Percentiles rank a stretch among this genome's conserved stretches.
phyloP scores from a whole-genome alignment of 139 green algal species.

The Coelastrella sp. region DNA sequence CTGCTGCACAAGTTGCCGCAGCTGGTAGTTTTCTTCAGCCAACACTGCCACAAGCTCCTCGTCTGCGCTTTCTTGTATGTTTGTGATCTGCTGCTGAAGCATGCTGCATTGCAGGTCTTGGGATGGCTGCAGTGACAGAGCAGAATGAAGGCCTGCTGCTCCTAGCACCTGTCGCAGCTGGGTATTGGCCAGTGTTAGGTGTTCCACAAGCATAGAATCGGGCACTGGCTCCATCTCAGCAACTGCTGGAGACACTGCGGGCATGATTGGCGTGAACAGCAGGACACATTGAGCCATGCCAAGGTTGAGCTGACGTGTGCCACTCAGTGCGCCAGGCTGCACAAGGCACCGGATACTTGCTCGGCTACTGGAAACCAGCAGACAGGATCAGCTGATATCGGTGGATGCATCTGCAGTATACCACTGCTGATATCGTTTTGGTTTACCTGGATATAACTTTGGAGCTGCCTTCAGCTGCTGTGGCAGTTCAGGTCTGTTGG shows the following conservation, averaged over 20 bases:
- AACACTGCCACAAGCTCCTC: conserved; percentile 8
- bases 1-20: conserved; percentile 27
- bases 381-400: no score
- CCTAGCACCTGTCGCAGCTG: conserved; percentile 27
- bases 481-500: no score
- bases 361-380: no score
- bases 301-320: no score
- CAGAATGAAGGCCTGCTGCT: background rate
- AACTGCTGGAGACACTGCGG: background rate
- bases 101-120: background rate
- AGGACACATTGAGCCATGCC: no score
- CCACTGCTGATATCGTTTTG: no score
- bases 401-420: no score
- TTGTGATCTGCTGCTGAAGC: background rate
- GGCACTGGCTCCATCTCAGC: background rate
- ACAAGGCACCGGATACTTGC: no score
- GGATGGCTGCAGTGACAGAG: background rate
- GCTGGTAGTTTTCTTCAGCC: conserved; percentile 43
- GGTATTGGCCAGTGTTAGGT: background rate
- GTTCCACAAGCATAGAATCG: conserved; percentile 31
- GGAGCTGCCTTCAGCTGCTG: no score
- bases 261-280: no score
- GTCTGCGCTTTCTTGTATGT: background rate
- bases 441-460: no score
- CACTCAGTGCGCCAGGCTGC: no score